phyloP scores from a whole-genome alignment of 805 yeast species.

The Starmerella roubikii region DNA sequence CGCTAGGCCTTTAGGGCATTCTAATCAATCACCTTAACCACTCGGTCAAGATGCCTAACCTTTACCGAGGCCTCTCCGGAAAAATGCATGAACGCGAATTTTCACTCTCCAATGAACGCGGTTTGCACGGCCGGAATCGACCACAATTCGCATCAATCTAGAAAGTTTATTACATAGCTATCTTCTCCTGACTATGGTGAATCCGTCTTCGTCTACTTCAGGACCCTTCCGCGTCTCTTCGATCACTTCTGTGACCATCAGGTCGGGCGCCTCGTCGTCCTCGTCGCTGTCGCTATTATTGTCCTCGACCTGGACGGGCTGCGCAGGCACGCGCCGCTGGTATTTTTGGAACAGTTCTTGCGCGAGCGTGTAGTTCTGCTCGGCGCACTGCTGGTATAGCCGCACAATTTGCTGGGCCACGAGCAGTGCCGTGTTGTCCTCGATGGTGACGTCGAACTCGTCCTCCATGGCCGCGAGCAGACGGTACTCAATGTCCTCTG shows the following conservation, averaged over 20 bases:
- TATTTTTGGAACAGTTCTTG: slow-evolving; percentile 49
- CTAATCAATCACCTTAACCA: slow-evolving; percentile 21
- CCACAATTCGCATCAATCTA: no score
- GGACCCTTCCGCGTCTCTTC: slow-evolving; percentile 46
- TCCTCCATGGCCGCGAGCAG: slow-evolving; percentile 82
- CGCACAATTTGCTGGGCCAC: slow-evolving; percentile 55
- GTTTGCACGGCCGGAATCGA: no score
- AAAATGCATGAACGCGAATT: no score
- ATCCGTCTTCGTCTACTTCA: slow-evolving; percentile 85
- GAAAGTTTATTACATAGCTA: no score
- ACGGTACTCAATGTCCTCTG: slow-evolving; percentile 70
- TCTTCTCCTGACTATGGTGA: slow-evolving; percentile 51
- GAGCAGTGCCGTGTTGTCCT: slow-evolving; percentile 73
- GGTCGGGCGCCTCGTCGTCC: slow-evolving; percentile 27
- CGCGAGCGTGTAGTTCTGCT: slow-evolving; percentile 39
- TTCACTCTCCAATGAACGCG: no score
- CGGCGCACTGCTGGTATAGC: slow-evolving; percentile 50
- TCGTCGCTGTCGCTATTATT: slow-evolving; percentile 36
- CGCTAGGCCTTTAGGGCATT: slow-evolving; percentile 17
- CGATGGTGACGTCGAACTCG: slow-evolving; percentile 80
- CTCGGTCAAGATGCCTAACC: slow-evolving; percentile 23
- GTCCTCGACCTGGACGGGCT: slow-evolving; percentile 40
- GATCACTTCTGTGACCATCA: slow-evolving; percentile 28
- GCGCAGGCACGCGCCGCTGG: slow-evolving; percentile 32
- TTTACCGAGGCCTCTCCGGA: no score